These are phyloP conservation scores for Cadophora sp. DNA, from an alignment of 2,329 filamentous ascomycete genomes.

Conservation along the genomic window DNA sequence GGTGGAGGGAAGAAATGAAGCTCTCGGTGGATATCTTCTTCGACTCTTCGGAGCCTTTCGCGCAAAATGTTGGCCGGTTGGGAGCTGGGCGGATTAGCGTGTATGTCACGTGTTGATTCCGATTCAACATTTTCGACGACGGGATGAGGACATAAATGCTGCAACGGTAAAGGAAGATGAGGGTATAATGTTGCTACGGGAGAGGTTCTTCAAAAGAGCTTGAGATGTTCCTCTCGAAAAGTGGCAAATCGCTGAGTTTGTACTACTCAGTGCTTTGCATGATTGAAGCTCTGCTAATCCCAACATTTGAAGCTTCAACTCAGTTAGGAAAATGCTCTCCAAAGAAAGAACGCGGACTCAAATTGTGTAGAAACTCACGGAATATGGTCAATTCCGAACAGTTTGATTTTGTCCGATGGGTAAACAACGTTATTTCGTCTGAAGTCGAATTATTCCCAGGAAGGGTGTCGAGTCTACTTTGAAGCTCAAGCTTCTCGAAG, in stretches of 20 bases:
- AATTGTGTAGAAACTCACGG: too few relatives aligned
- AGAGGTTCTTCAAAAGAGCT: too few relatives aligned
- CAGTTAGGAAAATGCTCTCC: too few relatives aligned
- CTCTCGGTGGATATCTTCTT: conserved; percentile 18
- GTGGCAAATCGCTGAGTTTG: neutral
- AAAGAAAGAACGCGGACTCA: too few relatives aligned
- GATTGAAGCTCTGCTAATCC: neutral
- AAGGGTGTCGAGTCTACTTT: neutral
- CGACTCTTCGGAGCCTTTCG: conserved; percentile 19
- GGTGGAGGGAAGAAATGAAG: conserved; percentile 25
- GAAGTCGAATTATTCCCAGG: neutral
- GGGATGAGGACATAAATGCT: neutral
- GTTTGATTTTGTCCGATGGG: too few relatives aligned
- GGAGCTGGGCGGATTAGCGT: conserved; percentile 18
- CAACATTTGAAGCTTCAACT: too few relatives aligned
- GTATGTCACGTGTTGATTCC: conserved; percentile 7
- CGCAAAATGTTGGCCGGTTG: conserved; percentile 28
- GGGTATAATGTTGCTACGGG: neutral
- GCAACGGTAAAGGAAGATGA: neutral
- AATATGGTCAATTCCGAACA: too few relatives aligned
- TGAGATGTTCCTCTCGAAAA: too few relatives aligned
- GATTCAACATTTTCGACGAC: conserved; percentile 17
- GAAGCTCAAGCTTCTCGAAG: neutral
- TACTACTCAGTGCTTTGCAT: neutral
- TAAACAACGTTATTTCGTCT: too few relatives aligned